Percentiles rank a stretch among this genome's conserved stretches.
Conservation (phyloP, 257 asterid genomes). For the Solanum lycopersicoides region DNA sequence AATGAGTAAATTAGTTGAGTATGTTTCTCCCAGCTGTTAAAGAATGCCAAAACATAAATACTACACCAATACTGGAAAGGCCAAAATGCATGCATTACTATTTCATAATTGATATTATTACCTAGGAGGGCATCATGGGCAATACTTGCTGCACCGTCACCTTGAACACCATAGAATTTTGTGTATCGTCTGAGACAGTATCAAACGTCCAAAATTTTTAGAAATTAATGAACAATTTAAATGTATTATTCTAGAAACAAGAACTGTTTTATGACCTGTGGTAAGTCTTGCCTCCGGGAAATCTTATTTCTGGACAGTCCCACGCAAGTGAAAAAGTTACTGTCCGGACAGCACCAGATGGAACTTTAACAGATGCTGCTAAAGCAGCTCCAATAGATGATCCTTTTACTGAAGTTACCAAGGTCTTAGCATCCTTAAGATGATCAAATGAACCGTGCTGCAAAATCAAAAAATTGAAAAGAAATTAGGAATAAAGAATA, state of each 20-base stretch:
- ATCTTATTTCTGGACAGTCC: conserved; percentile 87
- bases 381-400: conserved; percentile 76
- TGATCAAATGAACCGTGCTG: conserved; percentile 86
- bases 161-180: conserved; percentile 59
- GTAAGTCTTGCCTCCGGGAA: conserved; percentile 77
- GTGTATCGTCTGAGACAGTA: conserved; percentile 68
- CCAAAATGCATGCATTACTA: not conserved
- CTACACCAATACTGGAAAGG: not conserved
- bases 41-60: not conserved
- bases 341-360: conserved; percentile 47
- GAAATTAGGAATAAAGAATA: not conserved
- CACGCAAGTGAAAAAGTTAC: conserved; percentile 81
- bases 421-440: conserved; percentile 49
- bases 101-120: conserved; percentile 13
- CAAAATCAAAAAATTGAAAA: conserved; percentile 1
- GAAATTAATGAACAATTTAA: not conserved
- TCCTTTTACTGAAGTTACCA: conserved; percentile 69
- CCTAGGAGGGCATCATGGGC: conserved; percentile 80
- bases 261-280: conserved; percentile 37
- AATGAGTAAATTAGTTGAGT: not conserved
- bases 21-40: not conserved
- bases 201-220: conserved; percentile 4
- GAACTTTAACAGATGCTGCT: conserved; percentile 75
- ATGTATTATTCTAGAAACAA: not conserved
- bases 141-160: conserved; percentile 54